Conservation (phyloP, 768 basidiomycete species). For the Tricholomella constricta region DNA sequence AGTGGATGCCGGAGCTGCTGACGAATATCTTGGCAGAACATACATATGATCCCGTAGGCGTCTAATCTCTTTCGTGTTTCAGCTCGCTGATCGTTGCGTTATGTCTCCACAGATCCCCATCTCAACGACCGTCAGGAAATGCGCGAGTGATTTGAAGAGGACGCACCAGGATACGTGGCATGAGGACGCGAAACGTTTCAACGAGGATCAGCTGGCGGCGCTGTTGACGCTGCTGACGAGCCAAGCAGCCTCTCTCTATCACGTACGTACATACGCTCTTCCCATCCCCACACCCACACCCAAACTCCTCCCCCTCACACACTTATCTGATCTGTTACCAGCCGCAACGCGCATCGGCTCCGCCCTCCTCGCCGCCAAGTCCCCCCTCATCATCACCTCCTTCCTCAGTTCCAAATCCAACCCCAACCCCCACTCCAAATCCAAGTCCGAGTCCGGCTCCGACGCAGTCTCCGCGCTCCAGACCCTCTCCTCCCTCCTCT, state of each 20-base stretch:
- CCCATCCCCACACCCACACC: too few relatives aligned
- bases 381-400: constrained; percentile 67
- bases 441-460: too few relatives aligned
- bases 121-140: constrained; percentile 79
- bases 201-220: constrained; percentile 80
- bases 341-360: constrained; percentile 42
- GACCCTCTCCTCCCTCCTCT: constrained; percentile 49
- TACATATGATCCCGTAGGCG: constrained; percentile 81
- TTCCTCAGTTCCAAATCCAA: too few relatives aligned
- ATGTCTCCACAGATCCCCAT: constrained; percentile 64
- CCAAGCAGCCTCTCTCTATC: constrained; percentile 46
- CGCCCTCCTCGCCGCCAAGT: constrained; percentile 50
- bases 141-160: constrained; percentile 77
- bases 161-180: constrained; percentile 91
- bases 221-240: constrained; percentile 80
- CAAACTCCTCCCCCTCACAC: too few relatives aligned
- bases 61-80: neutral
- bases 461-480: constrained; percentile 46
- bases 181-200: constrained; percentile 83
- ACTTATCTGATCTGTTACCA: constrained; percentile 18
- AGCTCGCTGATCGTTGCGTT: constrained; percentile 17
- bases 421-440: too few relatives aligned
- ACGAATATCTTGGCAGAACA: constrained; percentile 79
- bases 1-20: constrained; percentile 88
- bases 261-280: constrained; percentile 24